These are phyloP conservation scores for Aspergillus tanneri DNA, from an alignment of 2,329 filamentous ascomycete species.

Conservation along the genomic window DNA sequence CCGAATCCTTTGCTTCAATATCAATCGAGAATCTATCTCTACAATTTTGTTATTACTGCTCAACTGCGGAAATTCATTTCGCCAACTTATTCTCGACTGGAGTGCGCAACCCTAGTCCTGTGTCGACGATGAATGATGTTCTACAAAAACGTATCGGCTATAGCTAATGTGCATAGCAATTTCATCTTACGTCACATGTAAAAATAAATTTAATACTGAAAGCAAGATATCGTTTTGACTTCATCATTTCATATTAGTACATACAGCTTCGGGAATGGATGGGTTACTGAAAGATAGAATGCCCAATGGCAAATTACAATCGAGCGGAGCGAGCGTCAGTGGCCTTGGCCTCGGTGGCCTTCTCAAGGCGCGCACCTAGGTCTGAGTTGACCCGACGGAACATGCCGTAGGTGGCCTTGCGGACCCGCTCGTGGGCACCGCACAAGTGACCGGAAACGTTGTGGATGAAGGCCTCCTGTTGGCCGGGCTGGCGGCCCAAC, in stretches of 20 bases:
- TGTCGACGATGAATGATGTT: no score
- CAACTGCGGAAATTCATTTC: not conserved
- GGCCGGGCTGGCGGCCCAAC: conserved; percentile 48
- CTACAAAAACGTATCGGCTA: no score
- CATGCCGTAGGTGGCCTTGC: conserved; percentile 61
- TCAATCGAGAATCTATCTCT: no score
- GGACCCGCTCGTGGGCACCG: conserved; percentile 55
- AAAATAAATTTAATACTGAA: no score
- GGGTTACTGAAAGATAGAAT: no score
- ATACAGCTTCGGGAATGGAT: no score
- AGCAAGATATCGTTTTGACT: not conserved
- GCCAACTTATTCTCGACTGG: not conserved
- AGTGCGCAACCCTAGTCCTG: not conserved
- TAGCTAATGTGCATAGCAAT: no score
- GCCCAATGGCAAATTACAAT: conserved; percentile 30
- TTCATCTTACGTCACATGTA: no score
- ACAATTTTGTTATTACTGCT: no score
- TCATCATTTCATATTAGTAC: conserved; percentile 5
- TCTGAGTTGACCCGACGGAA: conserved; percentile 57
- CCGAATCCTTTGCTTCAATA: no score
- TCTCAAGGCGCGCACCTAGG: conserved; percentile 54
- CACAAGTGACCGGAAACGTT: conserved; percentile 60
- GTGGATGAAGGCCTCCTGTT: conserved; percentile 61
- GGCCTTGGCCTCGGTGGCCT: conserved; percentile 50
- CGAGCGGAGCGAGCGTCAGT: conserved; percentile 25